Evolutionary conservation across 345 rosid species (phyloP), one percentile per base, ranked within the genome.

Genomic region (Diplotaxis tenuifolia): DNA sequence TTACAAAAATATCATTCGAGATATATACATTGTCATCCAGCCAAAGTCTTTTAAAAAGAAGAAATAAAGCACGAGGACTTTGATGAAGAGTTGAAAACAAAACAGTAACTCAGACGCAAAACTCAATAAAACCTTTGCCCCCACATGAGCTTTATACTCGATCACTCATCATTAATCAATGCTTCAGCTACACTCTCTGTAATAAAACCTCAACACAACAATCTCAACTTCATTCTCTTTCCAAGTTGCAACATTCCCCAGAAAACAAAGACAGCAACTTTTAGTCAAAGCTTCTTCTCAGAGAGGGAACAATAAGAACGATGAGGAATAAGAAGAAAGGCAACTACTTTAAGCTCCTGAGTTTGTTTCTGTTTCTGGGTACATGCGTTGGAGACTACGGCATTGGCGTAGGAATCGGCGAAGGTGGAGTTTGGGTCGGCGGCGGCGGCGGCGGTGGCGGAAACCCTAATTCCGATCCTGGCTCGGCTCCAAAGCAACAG

Each of bases 381-480:
- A 50, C 22, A 16, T 50, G 55, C 22, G 23, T 50, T 18, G 55
- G 55, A 18, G 55, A 50, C 55, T 50, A 50, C 55, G 62, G 79
- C 52, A 65, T 78, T 55, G 87, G 84, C 11, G 52, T 84, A 9
- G 71, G 80, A 40, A 68, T 79, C 52, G 89, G 90, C 22, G 86
- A 71, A 5, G 81, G 77, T 1, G 84, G 83, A 3, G 82, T 62
- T 45, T 61, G 58, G 69, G 66, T 47, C 54, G 54, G 54, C 54
- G 55, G 11, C 19, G 20, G 20, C 53, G 53, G 20, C 7, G 45
- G 45, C n/a, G 45, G n/a, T 4, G 55, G 11, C 23, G 55, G 55
- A 18, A 50, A 8, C 55, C 11, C 55, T 8, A 50, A 50, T 18
- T 7, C 55, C 55, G 21, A 47, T 7, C 53, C 53, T 2, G 21